Conservation (phyloP, 2,329 filamentous ascomycete genomes). For the Sclerotinia minor region DNA sequence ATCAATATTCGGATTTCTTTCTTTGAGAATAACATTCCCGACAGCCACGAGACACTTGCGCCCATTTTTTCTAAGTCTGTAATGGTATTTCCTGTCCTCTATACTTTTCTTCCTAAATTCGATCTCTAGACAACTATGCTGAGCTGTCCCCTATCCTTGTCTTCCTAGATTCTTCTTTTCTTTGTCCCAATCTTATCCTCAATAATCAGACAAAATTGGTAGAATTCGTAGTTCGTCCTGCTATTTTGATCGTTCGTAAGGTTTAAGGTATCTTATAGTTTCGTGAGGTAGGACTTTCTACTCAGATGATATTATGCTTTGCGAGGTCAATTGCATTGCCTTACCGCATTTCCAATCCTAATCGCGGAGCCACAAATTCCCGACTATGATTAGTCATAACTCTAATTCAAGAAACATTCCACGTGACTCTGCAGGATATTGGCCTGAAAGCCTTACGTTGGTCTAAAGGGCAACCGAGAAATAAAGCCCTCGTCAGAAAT, state of each 20-base stretch:
- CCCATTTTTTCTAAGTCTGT: constrained; percentile 51
- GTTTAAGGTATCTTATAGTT: background rate
- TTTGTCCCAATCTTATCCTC: constrained; percentile 7
- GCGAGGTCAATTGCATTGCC: constrained; percentile 20
- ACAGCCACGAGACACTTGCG: constrained; percentile 67
- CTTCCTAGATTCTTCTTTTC: constrained; percentile 16
- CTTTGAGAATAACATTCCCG: constrained; percentile 78
- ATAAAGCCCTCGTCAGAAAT: constrained; percentile 27
- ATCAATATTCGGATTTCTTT: constrained; percentile 98
- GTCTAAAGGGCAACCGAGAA: constrained; percentile 19
- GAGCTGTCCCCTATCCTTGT: constrained; percentile 24
- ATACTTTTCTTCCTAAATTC: constrained; percentile 10
- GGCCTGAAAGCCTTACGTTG: constrained; percentile 7
- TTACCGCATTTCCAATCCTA: constrained; percentile 24
- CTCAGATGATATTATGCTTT: constrained; percentile 17
- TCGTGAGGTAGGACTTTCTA: constrained; percentile 13
- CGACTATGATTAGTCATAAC: constrained; percentile 23
- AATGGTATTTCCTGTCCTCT: constrained; percentile 1
- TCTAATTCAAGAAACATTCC: background rate
- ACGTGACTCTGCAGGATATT: background rate
- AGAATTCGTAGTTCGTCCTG: constrained; percentile 1
- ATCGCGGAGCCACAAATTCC: constrained; percentile 4
- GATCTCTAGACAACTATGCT: constrained; percentile 21
- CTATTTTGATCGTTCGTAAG: background rate
- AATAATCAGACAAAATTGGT: constrained; percentile 4